Conservation (phyloP, 2,329 filamentous ascomycete species). For the Ceratocystis alfenasii region DNA sequence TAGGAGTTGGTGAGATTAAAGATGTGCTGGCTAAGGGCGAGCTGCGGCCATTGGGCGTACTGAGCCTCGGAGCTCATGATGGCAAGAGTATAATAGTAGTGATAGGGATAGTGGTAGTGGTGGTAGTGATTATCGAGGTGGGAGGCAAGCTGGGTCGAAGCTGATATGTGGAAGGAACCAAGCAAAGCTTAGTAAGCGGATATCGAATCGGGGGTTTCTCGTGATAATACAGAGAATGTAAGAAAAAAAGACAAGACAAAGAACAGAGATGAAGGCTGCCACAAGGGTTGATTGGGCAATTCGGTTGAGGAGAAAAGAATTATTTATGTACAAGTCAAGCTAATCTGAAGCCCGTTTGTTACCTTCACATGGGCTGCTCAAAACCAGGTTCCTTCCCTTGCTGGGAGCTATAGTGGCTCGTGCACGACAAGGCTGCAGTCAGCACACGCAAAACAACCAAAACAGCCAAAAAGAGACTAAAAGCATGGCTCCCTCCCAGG, state of each 20-base stretch:
- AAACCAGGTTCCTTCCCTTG: slow-evolving; percentile 13
- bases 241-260: neutral
- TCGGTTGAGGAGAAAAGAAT: neutral
- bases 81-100: slow-evolving; percentile 18
- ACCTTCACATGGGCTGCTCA: neutral
- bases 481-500: neutral
- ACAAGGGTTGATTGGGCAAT: neutral
- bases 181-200: slow-evolving; percentile 1
- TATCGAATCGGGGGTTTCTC: neutral
- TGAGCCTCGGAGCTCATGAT: slow-evolving; percentile 71
- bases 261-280: neutral
- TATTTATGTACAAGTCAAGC: neutral
- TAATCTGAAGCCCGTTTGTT: neutral
- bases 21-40: slow-evolving; percentile 72
- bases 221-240: neutral
- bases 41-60: slow-evolving; percentile 73
- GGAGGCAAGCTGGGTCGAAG: neutral
- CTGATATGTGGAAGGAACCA: neutral
- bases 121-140: slow-evolving; percentile 1
- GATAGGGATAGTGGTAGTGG: neutral
- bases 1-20: slow-evolving; percentile 77
- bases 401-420: slow-evolving; percentile 16
- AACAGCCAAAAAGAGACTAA: too few species aligned
- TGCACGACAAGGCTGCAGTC: slow-evolving; percentile 22
- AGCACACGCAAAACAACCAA: slow-evolving; percentile 19